Base-by-base conservation (phyloP, 2,329 filamentous ascomycete species). In the Alternaria brassicicola region DNA sequence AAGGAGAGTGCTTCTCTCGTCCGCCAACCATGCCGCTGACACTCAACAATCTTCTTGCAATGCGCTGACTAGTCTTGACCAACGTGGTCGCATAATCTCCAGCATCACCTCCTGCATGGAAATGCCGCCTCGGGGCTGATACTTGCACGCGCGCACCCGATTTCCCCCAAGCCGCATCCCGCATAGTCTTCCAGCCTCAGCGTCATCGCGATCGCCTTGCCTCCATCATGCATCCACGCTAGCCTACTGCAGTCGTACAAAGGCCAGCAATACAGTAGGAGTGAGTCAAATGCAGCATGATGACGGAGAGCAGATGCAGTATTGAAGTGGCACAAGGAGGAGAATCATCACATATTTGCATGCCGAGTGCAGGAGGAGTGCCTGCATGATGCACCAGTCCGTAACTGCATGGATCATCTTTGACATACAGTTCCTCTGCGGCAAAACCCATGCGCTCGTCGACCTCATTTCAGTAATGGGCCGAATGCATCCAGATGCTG, bases 141-240 rank as follows among this genome's bases (percentile, higher is more conserved):
- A 45, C 38, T 46, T 36, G 33, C 45, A 42, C 47, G 38, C 55
- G 58, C 63, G 56, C 54, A 60, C 28, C 61, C 39, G 51, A 8
- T 25, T 55, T 33, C 21, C 39, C 25, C 17, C 23, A 52, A 48
- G 48, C 62, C 56, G 21, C 28, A 49, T 57, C 38, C 52, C 26
- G 21, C 57, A 57, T 63, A 54, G 51, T 53, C 57, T 59, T 59
- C 49, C 65, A 66, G 63, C 68, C 63, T 56, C 55, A 51, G 63
- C 71, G 68, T 74, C 71, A 74, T 74, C 61, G 64, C 59, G 8
- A 62, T 58, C 59, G 50, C 53, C 48, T 46, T 53, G 41, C 54
- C 39, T 50, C 23, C 36, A 48, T 39, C 41, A 45, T 46, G 49
- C 49, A 41, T 17, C 28, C 35, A 53, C 54, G 42, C 54, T 57